A percentile compares a stretch with the other conserved stretches of the same genome.
These are phyloP conservation scores for Cokeromyces recurvatus DNA, from an alignment of 371 early-diverging fungal genomes.

Conservation along the genomic window DNA sequence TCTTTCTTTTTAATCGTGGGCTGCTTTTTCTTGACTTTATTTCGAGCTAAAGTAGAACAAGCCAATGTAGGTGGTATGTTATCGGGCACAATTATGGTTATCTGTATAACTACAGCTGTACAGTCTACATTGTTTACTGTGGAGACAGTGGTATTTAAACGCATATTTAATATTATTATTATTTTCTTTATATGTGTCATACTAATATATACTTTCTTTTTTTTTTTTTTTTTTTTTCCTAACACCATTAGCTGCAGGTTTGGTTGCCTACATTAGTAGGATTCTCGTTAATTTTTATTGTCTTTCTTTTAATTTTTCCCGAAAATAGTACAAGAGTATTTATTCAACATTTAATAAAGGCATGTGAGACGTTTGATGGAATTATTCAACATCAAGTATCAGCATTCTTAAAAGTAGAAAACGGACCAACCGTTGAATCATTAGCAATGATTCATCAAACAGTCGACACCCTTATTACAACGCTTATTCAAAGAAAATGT, in stretches of 20 bases:
- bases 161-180: too few species aligned
- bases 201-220: too few species aligned
- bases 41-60: conserved; percentile 39
- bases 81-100: conserved; percentile 38
- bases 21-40: conserved; percentile 30
- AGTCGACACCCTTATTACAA: conserved; percentile 20
- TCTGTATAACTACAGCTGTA: conserved; percentile 36
- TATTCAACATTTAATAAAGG: conserved; percentile 27
- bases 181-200: too few species aligned
- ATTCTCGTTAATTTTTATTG: conserved; percentile 23
- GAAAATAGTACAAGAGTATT: conserved; percentile 38
- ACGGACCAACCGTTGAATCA: conserved; percentile 11
- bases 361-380: conserved; percentile 26
- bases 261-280: conserved; percentile 28
- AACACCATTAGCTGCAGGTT: conserved; percentile 14
- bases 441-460: conserved; percentile 20
- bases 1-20: conserved; percentile 29
- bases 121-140: too few species aligned
- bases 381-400: conserved; percentile 26
- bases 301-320: conserved; percentile 29
- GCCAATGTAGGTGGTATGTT: conserved; percentile 47
- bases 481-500: conserved; percentile 27
- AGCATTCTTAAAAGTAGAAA: conserved; percentile 19
- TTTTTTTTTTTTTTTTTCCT: neutral
- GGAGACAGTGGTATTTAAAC: too few species aligned